A percentile compares a stretch with the other conserved stretches of the same genome.
These are phyloP conservation scores for Magnolia officinalis DNA, from an alignment of 164 flowering plant genomes.

Conservation along the genomic window DNA sequence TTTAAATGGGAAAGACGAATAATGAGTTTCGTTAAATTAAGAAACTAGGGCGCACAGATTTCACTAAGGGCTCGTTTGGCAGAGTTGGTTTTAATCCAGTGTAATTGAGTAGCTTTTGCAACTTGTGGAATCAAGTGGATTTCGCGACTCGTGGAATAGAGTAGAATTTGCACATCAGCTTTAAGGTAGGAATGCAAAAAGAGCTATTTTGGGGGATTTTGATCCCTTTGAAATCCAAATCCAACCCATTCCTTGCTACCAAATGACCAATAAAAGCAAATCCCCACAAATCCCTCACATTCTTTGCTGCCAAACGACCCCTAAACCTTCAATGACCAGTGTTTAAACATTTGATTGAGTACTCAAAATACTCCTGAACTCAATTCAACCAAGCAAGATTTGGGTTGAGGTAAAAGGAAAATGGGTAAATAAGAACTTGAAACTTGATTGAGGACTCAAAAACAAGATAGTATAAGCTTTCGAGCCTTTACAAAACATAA, in stretches of 20 bases:
- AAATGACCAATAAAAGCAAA: no score
- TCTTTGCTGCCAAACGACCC: no score
- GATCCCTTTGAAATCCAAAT: no score
- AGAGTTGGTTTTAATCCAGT: no score
- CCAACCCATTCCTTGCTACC: no score
- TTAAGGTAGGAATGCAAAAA: no score
- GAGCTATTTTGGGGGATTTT: no score
- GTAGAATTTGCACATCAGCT: no score
- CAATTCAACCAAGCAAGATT: not conserved
- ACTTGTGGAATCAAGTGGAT: no score
- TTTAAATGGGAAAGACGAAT: not conserved
- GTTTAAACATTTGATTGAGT: not conserved
- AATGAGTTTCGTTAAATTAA: not conserved
- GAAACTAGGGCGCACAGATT: not conserved
- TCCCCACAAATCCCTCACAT: no score
- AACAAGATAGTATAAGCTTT: not conserved
- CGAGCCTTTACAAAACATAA: not conserved
- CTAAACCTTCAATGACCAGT: not conserved
- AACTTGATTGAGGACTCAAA: not conserved
- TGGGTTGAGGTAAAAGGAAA: not conserved
- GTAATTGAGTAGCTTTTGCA: no score
- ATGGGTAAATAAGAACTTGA: not conserved
- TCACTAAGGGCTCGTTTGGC: not conserved
- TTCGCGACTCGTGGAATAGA: no score
- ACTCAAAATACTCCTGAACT: not conserved